Conservation (phyloP, 768 basidiomycete genomes). For the Boletus patriciae region DNA sequence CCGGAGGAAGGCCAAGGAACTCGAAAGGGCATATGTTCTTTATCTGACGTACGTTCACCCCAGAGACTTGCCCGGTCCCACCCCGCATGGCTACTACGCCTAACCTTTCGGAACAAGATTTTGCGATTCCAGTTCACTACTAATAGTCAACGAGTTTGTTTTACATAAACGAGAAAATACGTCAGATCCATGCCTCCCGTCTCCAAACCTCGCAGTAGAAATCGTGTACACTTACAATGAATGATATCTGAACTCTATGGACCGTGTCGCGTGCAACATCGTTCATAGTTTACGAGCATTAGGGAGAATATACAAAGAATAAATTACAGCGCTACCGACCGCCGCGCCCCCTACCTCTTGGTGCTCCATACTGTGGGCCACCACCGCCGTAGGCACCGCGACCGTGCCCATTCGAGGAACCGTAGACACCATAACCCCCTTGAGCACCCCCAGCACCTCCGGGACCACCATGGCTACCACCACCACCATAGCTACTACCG, state of each 20-base stretch:
- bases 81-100: constrained; percentile 29
- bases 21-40: constrained; percentile 61
- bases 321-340: constrained; percentile 40
- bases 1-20: constrained; percentile 56
- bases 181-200: neutral
- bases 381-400: constrained; percentile 43
- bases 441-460: constrained; percentile 19
- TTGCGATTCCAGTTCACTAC: neutral
- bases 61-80: constrained; percentile 29
- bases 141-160: neutral
- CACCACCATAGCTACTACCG: constrained; percentile 8
- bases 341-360: constrained; percentile 53
- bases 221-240: constrained; percentile 17
- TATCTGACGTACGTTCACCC: constrained; percentile 55
- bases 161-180: neutral
- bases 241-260: constrained; percentile 8
- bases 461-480: constrained; percentile 10
- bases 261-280: neutral
- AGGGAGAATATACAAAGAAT: constrained; percentile 21
- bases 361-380: constrained; percentile 28
- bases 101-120: constrained; percentile 4
- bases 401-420: constrained; percentile 27
- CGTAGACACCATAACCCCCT: constrained; percentile 37
- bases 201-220: constrained; percentile 2
- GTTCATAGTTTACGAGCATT: neutral